Conservation (phyloP, 2,329 filamentous ascomycete species). For the Thielaviopsis euricoi region DNA sequence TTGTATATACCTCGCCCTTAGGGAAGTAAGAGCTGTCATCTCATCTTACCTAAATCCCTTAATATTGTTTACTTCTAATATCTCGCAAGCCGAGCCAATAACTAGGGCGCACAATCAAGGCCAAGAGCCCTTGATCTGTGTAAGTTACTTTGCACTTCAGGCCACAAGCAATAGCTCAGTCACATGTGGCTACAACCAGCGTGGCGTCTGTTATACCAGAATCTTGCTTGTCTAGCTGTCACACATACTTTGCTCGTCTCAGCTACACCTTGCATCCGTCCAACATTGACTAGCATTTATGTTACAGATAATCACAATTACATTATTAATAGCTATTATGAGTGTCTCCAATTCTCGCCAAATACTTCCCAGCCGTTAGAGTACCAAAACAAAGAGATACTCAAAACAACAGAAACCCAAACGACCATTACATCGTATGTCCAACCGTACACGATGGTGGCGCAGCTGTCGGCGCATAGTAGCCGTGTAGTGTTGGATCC, state of each 20-base stretch:
- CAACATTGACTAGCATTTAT: neutral
- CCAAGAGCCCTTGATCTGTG: neutral
- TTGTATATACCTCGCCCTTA: neutral
- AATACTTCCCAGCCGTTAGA: neutral
- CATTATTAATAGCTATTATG: neutral
- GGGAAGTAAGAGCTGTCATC: neutral
- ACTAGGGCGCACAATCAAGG: neutral
- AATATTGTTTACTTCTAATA: neutral
- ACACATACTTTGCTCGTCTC: neutral
- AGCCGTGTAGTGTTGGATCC: neutral
- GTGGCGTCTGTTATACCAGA: neutral
- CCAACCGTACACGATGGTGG: neutral
- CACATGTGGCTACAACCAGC: neutral
- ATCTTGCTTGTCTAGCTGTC: neutral
- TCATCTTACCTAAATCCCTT: neutral
- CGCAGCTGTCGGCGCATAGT: neutral
- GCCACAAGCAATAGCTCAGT: neutral
- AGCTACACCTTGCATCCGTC: neutral
- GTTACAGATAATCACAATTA: neutral
- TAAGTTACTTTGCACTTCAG: neutral
- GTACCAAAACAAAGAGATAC: neutral
- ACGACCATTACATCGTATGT: neutral
- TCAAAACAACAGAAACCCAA: neutral
- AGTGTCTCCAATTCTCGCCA: neutral
- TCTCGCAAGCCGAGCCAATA: neutral